phyloP scores from a whole-genome alignment of 306 rosid genomes.

The Cercis canadensis region DNA sequence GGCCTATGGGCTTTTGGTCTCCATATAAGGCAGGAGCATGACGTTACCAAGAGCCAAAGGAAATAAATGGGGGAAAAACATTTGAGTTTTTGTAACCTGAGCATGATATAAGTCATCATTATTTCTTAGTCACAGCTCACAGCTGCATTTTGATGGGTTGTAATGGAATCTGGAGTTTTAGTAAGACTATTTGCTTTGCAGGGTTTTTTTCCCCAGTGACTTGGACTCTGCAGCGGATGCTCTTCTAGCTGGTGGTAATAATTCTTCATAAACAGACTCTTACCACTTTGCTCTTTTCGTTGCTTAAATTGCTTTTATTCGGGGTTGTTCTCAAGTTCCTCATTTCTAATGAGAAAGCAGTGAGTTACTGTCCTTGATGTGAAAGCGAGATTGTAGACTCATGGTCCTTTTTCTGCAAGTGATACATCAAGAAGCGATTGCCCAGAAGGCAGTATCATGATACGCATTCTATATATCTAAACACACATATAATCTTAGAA shows the following conservation, averaged over 20 bases:
- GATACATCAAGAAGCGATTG: slow-evolving; percentile 7
- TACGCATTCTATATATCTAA: slow-evolving; percentile 22
- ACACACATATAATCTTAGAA: not conserved
- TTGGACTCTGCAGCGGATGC: slow-evolving; percentile 88
- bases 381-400: slow-evolving; percentile 18
- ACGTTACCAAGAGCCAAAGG: not conserved
- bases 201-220: slow-evolving; percentile 92
- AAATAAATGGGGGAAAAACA: not conserved
- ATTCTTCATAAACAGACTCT: slow-evolving; percentile 36
- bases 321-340: slow-evolving; percentile 26
- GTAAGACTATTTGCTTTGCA: slow-evolving; percentile 45
- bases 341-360: slow-evolving; percentile 28
- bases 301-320: slow-evolving; percentile 1
- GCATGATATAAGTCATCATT: not conserved
- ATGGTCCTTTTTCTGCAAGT: not conserved
- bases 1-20: not conserved
- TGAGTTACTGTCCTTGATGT: too few species aligned
- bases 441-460: not conserved
- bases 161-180: slow-evolving; percentile 17
- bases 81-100: not conserved
- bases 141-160: not conserved
- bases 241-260: slow-evolving; percentile 54
- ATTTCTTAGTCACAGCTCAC: not conserved
- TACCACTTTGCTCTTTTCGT: not conserved
- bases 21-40: not conserved